Conservation (phyloP, 768 basidiomycete species). For the Aureoboletus auriporus region DNA sequence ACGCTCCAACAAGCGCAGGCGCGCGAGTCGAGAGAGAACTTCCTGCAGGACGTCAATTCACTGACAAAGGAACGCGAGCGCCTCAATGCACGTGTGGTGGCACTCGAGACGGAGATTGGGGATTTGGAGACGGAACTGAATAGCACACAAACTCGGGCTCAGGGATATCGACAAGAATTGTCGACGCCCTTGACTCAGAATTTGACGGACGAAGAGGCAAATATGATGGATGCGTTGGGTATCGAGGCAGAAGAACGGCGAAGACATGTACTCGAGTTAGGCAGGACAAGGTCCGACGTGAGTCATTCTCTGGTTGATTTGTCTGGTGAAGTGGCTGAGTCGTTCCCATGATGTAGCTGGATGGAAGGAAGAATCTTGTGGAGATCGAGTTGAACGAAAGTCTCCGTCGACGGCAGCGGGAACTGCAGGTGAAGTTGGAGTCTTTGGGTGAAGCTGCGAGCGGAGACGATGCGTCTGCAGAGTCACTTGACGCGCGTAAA, state of each 20-base stretch:
- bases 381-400: slow-evolving; percentile 95
- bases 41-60: slow-evolving; percentile 56
- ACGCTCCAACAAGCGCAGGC: slow-evolving; percentile 69
- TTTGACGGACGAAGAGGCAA: slow-evolving; percentile 70
- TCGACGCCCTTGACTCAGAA: slow-evolving; percentile 69
- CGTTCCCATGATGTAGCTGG: slow-evolving; percentile 33
- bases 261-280: slow-evolving; percentile 64
- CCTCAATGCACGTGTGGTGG: slow-evolving; percentile 52
- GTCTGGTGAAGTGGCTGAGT: not conserved
- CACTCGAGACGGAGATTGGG: slow-evolving; percentile 62
- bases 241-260: slow-evolving; percentile 75
- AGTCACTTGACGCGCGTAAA: slow-evolving; percentile 63
- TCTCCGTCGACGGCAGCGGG: slow-evolving; percentile 74
- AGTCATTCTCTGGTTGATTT: slow-evolving; percentile 17
- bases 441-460: slow-evolving; percentile 58
- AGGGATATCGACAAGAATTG: slow-evolving; percentile 67
- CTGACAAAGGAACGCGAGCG: slow-evolving; percentile 70
- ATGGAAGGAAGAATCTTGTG: slow-evolving; percentile 70
- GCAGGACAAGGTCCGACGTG: slow-evolving; percentile 68
- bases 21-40: slow-evolving; percentile 60
- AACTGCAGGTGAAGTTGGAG: slow-evolving; percentile 74
- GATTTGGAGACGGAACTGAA: slow-evolving; percentile 72
- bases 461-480: slow-evolving; percentile 53
- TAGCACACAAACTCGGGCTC: slow-evolving; percentile 56
- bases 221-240: slow-evolving; percentile 58